Evolutionary conservation across 345 rosid genomes (phyloP).

Genomic region (Zanthoxylum bungeanum): DNA sequence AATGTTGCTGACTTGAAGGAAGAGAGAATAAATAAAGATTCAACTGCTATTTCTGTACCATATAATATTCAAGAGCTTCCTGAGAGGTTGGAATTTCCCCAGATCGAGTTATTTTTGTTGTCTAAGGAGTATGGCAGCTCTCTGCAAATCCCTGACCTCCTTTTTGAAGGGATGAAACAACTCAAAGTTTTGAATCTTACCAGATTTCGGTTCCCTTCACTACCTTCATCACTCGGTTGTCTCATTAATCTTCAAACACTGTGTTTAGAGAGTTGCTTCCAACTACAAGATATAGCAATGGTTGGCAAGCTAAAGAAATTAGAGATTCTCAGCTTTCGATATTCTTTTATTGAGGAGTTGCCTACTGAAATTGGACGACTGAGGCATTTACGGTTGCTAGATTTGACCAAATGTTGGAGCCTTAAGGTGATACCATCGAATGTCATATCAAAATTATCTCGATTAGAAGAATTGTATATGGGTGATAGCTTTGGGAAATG

Average conservation of each 20-base stretch:
- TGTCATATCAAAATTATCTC: too few relatives aligned
- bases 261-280: fast-evolving
- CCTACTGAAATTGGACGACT: too few relatives aligned
- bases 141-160: not conserved
- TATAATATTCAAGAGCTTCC: constrained; percentile 10
- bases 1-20: not conserved
- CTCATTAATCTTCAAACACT: not conserved
- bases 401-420: not conserved
- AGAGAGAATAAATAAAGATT: not conserved
- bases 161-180: not conserved
- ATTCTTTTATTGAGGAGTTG: too few relatives aligned
- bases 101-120: constrained; percentile 1
- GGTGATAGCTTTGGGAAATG: not conserved
- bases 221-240: not conserved
- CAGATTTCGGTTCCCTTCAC: not conserved
- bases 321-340: not conserved
- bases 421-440: not conserved
- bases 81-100: not conserved
- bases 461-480: not conserved
- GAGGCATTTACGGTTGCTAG: too few relatives aligned
- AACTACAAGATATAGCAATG: not conserved
- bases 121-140: fast-evolving
- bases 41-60: not conserved
- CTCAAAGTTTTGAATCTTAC: not conserved
- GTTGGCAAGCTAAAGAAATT: not conserved